These are phyloP conservation scores for Gynochthodes officinalis DNA, from an alignment of 257 asterid genomes.

Conservation along the genomic window DNA sequence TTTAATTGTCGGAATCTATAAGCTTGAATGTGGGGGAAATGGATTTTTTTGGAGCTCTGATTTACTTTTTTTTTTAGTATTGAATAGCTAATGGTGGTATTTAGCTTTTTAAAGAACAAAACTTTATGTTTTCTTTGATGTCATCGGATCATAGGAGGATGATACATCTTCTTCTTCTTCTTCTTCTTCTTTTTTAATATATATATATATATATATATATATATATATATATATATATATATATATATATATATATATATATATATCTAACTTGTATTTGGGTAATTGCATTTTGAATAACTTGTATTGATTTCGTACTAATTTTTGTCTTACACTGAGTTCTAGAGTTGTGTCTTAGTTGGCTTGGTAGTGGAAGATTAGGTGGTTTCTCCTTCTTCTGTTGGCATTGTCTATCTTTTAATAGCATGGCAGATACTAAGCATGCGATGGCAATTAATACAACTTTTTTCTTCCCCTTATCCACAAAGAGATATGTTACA, in stretches of 20 bases:
- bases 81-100: background rate
- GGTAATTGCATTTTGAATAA: background rate
- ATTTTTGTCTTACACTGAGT: background rate
- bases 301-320: background rate
- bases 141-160: background rate
- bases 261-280: too few species aligned
- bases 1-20: background rate
- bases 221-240: too few species aligned
- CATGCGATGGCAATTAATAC: too few species aligned
- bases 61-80: background rate
- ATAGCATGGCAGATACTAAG: too few species aligned
- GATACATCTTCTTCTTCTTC: background rate
- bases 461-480: too few species aligned
- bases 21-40: background rate
- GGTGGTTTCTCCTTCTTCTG: background rate
- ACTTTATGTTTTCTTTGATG: background rate
- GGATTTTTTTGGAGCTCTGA: background rate
- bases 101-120: background rate
- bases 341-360: background rate
- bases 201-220: too few species aligned
- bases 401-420: background rate
- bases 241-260: too few species aligned
- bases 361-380: background rate
- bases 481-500: background rate
- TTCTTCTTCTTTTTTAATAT: background rate